phyloP scores from a whole-genome alignment of 345 rosid genomes.

The Luvunga scandens region DNA sequence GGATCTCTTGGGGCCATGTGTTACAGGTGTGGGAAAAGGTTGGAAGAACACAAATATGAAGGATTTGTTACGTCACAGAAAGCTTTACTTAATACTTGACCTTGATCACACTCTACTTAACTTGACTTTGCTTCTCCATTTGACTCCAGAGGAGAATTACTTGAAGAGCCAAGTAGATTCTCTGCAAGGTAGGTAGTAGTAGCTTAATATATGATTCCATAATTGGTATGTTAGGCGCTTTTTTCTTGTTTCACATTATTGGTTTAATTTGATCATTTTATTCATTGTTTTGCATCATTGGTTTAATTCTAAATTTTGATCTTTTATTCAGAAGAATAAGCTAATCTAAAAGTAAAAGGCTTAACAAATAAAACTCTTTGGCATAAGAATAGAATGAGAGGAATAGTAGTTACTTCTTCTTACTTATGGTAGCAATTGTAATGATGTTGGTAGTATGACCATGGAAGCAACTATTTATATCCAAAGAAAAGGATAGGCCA shows the following conservation, averaged over 20 bases:
- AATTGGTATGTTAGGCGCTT: not conserved
- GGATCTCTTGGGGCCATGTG: constrained; percentile 78
- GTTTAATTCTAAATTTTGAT: not conserved
- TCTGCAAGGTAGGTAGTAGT: constrained; percentile 51
- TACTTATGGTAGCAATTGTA: not conserved
- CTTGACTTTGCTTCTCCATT: constrained; percentile 54
- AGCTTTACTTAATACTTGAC: constrained; percentile 82
- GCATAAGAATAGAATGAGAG: not conserved
- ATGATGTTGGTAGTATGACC: not conserved
- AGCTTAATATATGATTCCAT: not conserved
- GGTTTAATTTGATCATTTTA: not conserved
- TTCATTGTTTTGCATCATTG: not conserved
- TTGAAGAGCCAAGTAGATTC: constrained; percentile 62
- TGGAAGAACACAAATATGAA: constrained; percentile 59
- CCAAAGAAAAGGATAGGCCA: not conserved
- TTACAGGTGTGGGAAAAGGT: constrained; percentile 53
- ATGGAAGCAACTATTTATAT: not conserved
- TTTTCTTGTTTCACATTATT: not conserved
- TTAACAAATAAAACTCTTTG: not conserved
- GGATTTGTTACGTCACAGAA: constrained; percentile 49
- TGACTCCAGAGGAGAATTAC: constrained; percentile 71
- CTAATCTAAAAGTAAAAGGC: not conserved
- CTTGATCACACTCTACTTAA: constrained; percentile 86
- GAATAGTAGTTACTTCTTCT: not conserved
- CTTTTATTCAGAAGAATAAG: not conserved